phyloP scores from a whole-genome alignment of 495 filamentous ascomycete species.

The Aeminium ludgeri region DNA sequence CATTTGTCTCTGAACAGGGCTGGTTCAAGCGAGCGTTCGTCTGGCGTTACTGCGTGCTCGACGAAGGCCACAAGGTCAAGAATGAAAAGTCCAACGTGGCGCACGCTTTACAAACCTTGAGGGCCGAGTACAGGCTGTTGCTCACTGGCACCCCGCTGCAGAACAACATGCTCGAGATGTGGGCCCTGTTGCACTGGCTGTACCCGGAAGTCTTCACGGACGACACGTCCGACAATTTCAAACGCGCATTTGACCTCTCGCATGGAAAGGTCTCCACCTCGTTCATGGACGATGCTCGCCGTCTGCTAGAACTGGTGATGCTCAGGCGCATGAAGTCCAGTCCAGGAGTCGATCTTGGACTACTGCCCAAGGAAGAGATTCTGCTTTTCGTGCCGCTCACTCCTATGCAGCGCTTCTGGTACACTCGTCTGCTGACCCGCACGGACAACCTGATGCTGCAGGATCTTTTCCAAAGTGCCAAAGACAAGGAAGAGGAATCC shows the following conservation, averaged over 20 bases:
- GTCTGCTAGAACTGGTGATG: conserved; percentile 44
- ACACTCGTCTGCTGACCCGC: conserved; percentile 41
- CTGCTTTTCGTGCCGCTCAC: conserved; percentile 44
- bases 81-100: conserved; percentile 38
- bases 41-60: conserved; percentile 41
- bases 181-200: conserved; percentile 47
- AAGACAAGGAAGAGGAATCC: conserved; percentile 31
- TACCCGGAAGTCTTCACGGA: conserved; percentile 44
- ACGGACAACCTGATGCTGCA: conserved; percentile 35
- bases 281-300: conserved; percentile 37
- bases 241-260: conserved; percentile 40
- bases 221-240: conserved; percentile 36
- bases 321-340: conserved; percentile 47
- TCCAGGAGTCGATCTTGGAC: conserved; percentile 36
- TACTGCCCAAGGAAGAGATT: conserved; percentile 44
- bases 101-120: conserved; percentile 32
- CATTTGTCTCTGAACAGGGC: conserved; percentile 35
- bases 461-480: conserved; percentile 34
- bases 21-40: conserved; percentile 45
- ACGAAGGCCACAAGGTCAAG: conserved; percentile 48
- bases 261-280: conserved; percentile 36
- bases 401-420: conserved; percentile 46
- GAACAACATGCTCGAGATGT: conserved; percentile 45
- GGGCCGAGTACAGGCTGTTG: conserved; percentile 41
- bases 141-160: conserved; percentile 50